Evolutionary conservation across 2,329 filamentous ascomycete genomes (phyloP).

Genomic region (Sphaerulina musiva): DNA sequence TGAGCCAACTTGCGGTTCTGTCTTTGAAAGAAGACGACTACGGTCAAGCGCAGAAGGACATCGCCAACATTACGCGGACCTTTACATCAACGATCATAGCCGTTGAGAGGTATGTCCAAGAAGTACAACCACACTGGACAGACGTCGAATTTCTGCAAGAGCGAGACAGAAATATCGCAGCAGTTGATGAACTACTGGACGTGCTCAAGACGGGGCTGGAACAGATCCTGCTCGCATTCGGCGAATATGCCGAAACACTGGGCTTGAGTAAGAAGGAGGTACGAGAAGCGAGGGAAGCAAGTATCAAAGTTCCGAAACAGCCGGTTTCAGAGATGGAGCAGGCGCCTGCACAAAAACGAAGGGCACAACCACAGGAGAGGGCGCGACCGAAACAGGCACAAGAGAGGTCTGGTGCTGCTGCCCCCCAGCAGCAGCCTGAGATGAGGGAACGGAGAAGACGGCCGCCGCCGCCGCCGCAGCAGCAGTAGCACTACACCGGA

Average conservation of each 20-base stretch:
- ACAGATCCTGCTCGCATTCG: slow-evolving; percentile 64
- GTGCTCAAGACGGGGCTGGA: slow-evolving; percentile 60
- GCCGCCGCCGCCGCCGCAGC: neutral
- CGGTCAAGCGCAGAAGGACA: slow-evolving; percentile 77
- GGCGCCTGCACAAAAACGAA: neutral
- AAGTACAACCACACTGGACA: slow-evolving; percentile 66
- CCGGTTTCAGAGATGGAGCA: slow-evolving; percentile 6
- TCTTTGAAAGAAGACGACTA: slow-evolving; percentile 75
- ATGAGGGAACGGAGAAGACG: slow-evolving; percentile 3
- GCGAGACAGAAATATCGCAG: slow-evolving; percentile 47
- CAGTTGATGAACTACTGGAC: slow-evolving; percentile 64
- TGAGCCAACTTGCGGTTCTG: slow-evolving; percentile 58
- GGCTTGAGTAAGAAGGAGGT: slow-evolving; percentile 65
- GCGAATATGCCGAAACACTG: slow-evolving; percentile 64
- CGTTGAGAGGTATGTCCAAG: slow-evolving; percentile 60
- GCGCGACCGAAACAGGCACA: neutral
- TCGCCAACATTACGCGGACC: slow-evolving; percentile 65
- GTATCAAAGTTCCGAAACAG: neutral
- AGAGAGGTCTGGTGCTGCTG: neutral
- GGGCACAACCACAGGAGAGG: neutral
- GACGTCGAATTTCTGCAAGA: slow-evolving; percentile 54
- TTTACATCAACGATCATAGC: slow-evolving; percentile 63
- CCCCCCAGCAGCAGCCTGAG: neutral
- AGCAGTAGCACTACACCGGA: neutral
- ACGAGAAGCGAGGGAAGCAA: slow-evolving; percentile 61